Evolutionary conservation across 805 yeast species (phyloP), one percentile per base, ranked within the genome.

Genomic region (Yamadazyma scolyti): DNA sequence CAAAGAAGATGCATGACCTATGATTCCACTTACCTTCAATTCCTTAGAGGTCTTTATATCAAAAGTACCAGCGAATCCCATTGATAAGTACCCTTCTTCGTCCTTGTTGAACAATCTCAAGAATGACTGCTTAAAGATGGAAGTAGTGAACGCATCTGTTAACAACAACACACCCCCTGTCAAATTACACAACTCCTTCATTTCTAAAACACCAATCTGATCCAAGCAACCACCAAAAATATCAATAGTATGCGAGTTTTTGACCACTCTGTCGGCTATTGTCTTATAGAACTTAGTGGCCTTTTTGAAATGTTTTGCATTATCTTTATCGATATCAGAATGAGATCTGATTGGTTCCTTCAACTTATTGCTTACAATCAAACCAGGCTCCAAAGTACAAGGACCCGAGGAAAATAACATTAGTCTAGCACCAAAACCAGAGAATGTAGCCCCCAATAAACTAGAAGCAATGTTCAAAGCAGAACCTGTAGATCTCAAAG

Each of bases 341-440:
- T 79, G 86, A 0, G 84, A 77, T 58, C 87, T 68, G 26, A 79
- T 59, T 5, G 85, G 80, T 35, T 76, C 81, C 43, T 73, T 78
- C 34, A 78, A 58, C 16, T 61, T 55, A n/a, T 66, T 56, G 6
- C 71, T 70, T 8, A 79, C 84, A 20, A 80, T 73, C 22, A 58
- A 47, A 2, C 86, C 87, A 2, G 82, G 82, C 1, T 85, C 85
- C 38, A 58, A 57, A 0, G 85, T 80, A 43, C 82, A 73, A 5
- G 82, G 77, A 1, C 86, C 86, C 32, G 90, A 94, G 23, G 95
- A 79, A 52, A 93, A 93, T 37, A 93, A 68, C 68, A 87, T 79
- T 46, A 93, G 72, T 56, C 97, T 79, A 17, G 78, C 82, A 4
- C 73, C 48, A 44, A 79, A 79, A 18, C 43, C 36, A 7, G 48